A percentile compares a stretch with the other conserved stretches of the same genome.
Evolutionary conservation across 495 filamentous ascomycete species (phyloP).

Genomic region (Talaromyces wortmannii): DNA sequence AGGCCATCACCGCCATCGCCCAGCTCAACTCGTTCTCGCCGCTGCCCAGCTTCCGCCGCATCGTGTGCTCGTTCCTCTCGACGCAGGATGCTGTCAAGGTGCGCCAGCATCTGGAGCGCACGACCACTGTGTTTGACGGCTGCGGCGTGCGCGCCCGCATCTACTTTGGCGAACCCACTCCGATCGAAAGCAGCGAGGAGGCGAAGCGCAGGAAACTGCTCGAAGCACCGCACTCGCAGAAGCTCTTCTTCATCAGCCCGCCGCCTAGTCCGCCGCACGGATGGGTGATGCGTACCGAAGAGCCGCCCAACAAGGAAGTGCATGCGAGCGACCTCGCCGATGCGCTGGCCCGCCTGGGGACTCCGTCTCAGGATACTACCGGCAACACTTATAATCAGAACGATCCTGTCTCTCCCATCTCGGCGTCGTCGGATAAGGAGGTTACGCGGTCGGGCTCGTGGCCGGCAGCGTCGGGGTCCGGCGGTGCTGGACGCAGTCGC

Average conservation of each 20-base stretch:
- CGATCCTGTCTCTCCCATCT: slow-evolving; percentile 30
- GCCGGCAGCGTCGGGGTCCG: slow-evolving; percentile 18
- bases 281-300: slow-evolving; percentile 86
- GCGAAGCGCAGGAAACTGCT: slow-evolving; percentile 50
- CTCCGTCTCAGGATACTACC: neutral
- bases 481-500: slow-evolving; percentile 39
- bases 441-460: slow-evolving; percentile 24
- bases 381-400: slow-evolving; percentile 11
- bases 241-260: slow-evolving; percentile 95
- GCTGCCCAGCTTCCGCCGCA: slow-evolving; percentile 84
- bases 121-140: slow-evolving; percentile 37
- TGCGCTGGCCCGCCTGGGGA: slow-evolving; percentile 63
- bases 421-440: slow-evolving; percentile 25
- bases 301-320: slow-evolving; percentile 87
- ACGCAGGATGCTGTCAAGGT: slow-evolving; percentile 66
- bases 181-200: slow-evolving; percentile 51
- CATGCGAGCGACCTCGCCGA: slow-evolving; percentile 83
- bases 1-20: slow-evolving; percentile 57
- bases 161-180: slow-evolving; percentile 83
- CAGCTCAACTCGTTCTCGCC: slow-evolving; percentile 84
- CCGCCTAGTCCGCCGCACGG: slow-evolving; percentile 87
- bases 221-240: slow-evolving; percentile 73
- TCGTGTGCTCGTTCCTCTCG: slow-evolving; percentile 80
- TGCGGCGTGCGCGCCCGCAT: slow-evolving; percentile 60
- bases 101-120: slow-evolving; percentile 48